A percentile compares a stretch with the other conserved stretches of the same genome.
Conservation (phyloP, 2,329 filamentous ascomycete genomes). For the Fusarium stilboides region DNA sequence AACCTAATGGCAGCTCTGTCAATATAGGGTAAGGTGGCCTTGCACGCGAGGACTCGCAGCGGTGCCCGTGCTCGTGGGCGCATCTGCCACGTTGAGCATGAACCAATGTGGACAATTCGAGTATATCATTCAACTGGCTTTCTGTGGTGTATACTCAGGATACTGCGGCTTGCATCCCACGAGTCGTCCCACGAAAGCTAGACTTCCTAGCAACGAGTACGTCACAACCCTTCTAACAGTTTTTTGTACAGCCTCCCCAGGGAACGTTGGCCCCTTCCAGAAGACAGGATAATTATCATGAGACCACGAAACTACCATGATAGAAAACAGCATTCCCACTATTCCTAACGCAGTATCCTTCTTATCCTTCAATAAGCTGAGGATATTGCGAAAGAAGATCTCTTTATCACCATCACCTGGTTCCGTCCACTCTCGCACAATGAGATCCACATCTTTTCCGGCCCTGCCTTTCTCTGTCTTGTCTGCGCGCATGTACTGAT, state of each 20-base stretch:
- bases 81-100: too few relatives aligned
- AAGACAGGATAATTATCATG: slow-evolving; percentile 47
- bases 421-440: slow-evolving; percentile 45
- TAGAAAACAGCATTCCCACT: slow-evolving; percentile 29
- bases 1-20: background rate
- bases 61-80: too few relatives aligned
- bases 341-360: slow-evolving; percentile 23
- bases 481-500: slow-evolving; percentile 42
- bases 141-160: slow-evolving; percentile 16
- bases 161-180: slow-evolving; percentile 17
- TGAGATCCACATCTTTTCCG: slow-evolving; percentile 30
- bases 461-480: slow-evolving; percentile 25
- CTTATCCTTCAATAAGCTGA: slow-evolving; percentile 41
- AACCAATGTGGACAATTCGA: background rate
- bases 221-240: slow-evolving; percentile 23
- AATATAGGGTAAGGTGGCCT: too few relatives aligned
- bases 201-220: slow-evolving; percentile 19
- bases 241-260: slow-evolving; percentile 20
- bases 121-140: background rate
- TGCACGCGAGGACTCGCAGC: too few relatives aligned
- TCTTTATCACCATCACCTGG: slow-evolving; percentile 43
- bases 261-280: slow-evolving; percentile 32
- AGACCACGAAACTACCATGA: slow-evolving; percentile 37
- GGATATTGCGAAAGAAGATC: slow-evolving; percentile 44
- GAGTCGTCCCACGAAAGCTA: slow-evolving; percentile 19